Percentiles rank a stretch among this genome's conserved stretches.
phyloP scores from a whole-genome alignment of 2,329 filamentous ascomycete species.

The Seiridium cupressi region DNA sequence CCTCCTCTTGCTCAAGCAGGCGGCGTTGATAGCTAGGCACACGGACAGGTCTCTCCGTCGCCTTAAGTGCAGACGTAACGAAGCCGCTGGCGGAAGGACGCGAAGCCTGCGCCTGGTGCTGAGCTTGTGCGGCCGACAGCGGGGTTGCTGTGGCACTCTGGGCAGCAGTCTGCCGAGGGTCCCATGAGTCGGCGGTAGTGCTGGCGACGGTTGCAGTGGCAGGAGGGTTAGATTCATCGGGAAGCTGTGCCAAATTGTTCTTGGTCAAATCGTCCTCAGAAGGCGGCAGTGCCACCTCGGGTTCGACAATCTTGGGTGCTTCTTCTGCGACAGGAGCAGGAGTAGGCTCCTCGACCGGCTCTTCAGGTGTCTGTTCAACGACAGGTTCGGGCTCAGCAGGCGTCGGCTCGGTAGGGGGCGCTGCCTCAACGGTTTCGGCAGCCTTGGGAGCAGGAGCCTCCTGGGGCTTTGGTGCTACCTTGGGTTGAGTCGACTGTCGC shows the following conservation, averaged over 20 bases:
- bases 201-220: constrained; percentile 83
- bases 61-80: constrained; percentile 80
- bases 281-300: constrained; percentile 59
- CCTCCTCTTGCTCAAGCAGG: constrained; percentile 91
- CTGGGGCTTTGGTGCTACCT: constrained; percentile 50
- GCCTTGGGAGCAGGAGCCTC: constrained; percentile 46
- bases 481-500: constrained; percentile 55
- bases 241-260: constrained; percentile 88
- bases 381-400: constrained; percentile 36
- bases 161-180: constrained; percentile 60
- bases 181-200: constrained; percentile 83
- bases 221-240: constrained; percentile 74
- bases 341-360: constrained; percentile 23
- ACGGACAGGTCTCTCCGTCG: constrained; percentile 63
- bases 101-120: constrained; percentile 46
- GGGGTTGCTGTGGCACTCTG: constrained; percentile 63
- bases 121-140: constrained; percentile 61
- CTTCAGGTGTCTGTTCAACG: constrained; percentile 32
- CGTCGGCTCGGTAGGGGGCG: constrained; percentile 40
- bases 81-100: constrained; percentile 69
- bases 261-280: constrained; percentile 84
- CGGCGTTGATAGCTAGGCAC: constrained; percentile 81
- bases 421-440: constrained; percentile 43
- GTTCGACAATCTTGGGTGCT: constrained; percentile 41
- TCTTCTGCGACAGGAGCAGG: constrained; percentile 24